Conservation (phyloP, 2,329 filamentous ascomycete species). For the Teratosphaeria gauchensis region DNA sequence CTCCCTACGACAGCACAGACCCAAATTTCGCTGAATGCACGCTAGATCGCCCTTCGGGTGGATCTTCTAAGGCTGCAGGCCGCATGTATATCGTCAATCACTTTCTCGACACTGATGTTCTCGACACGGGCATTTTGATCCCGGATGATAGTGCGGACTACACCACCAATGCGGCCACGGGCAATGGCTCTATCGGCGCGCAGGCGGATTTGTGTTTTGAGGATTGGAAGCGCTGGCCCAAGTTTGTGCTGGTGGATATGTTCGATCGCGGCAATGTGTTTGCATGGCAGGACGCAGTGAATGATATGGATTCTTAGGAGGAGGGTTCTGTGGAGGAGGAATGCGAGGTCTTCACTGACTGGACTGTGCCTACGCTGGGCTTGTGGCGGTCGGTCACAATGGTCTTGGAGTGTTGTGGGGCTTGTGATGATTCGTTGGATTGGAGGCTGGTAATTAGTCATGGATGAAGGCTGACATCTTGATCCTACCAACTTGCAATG, state of each 20-base stretch:
- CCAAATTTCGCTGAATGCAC: constrained; percentile 33
- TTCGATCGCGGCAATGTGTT: constrained; percentile 36
- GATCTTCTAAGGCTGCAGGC: constrained; percentile 21
- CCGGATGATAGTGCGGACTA: constrained; percentile 31
- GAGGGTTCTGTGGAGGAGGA: not conserved
- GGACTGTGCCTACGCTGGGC: not conserved
- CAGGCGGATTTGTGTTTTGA: constrained; percentile 31
- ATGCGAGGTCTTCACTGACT: not conserved
- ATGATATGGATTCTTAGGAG: constrained; percentile 15
- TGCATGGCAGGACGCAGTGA: constrained; percentile 30
- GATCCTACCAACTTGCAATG: too few species aligned
- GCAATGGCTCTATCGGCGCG: constrained; percentile 37
- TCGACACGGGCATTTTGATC: constrained; percentile 28
- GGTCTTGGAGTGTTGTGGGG: not conserved
- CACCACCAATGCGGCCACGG: constrained; percentile 35
- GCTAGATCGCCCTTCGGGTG: constrained; percentile 34
- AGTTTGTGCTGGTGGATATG: constrained; percentile 35
- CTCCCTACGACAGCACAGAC: constrained; percentile 31
- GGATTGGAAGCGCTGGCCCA: constrained; percentile 31
- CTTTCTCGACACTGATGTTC: constrained; percentile 35
- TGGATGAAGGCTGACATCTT: too few species aligned
- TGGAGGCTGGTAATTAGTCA: not conserved
- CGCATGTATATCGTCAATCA: constrained; percentile 42
- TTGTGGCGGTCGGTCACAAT: not conserved
- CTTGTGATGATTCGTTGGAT: not conserved